These are phyloP conservation scores for Stentor roeselii DNA, from an alignment of 73 alveolate species.

Conservation along the genomic window DNA sequence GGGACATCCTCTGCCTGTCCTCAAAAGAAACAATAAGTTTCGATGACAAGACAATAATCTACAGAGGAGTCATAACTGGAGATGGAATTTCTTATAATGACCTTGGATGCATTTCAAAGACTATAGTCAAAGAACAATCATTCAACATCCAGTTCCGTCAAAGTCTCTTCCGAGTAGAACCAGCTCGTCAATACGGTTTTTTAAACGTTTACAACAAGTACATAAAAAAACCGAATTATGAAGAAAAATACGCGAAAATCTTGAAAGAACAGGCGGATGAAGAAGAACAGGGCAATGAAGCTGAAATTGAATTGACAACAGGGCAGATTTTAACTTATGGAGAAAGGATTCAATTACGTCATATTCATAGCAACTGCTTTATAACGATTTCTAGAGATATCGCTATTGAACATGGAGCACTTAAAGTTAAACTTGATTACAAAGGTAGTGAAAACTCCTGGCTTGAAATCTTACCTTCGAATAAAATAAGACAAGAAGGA, in stretches of 20 bases:
- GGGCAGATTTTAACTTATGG: slow-evolving; percentile 26
- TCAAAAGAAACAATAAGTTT: neutral
- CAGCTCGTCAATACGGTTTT: slow-evolving; percentile 12
- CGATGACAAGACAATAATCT: neutral
- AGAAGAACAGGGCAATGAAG: slow-evolving; percentile 30
- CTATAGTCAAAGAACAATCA: neutral
- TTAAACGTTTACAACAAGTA: neutral
- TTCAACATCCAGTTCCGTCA: neutral
- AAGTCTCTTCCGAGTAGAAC: neutral
- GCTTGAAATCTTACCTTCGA: slow-evolving; percentile 7
- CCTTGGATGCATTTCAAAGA: slow-evolving; percentile 13
- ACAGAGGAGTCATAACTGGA: slow-evolving; percentile 5
- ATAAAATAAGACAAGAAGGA: slow-evolving; percentile 23
- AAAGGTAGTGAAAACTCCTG: neutral
- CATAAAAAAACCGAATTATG: neutral
- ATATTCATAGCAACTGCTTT: slow-evolving; percentile 28
- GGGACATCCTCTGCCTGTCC: neutral
- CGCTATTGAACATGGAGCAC: slow-evolving; percentile 14
- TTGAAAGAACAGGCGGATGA: slow-evolving; percentile 17
- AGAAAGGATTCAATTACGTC: slow-evolving; percentile 21
- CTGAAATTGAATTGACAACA: neutral
- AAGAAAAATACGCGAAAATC: neutral
- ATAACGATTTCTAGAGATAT: slow-evolving; percentile 1
- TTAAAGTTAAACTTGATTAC: neutral
- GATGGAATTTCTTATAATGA: neutral